These are phyloP conservation scores for Skeletonema marinoi DNA, from an alignment of 108 stramenopile species.

Conservation along the genomic window DNA sequence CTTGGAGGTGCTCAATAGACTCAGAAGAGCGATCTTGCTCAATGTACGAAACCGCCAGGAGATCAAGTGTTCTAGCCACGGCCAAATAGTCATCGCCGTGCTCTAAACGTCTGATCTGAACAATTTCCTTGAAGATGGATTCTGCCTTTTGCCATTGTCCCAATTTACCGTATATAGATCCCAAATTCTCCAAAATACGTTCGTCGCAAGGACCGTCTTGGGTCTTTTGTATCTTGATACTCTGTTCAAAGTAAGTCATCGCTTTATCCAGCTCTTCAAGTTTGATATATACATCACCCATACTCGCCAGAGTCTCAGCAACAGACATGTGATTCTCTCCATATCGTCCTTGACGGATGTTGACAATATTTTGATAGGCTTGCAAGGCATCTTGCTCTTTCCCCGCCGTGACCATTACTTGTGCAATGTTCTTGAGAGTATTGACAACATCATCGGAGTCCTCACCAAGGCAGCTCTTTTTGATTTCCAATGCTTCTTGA, in stretches of 20 bases:
- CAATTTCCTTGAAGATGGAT: constrained; percentile 39
- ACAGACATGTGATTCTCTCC: constrained; percentile 49
- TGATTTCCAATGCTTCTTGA: constrained; percentile 49
- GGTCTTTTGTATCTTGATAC: constrained; percentile 41
- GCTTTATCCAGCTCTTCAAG: constrained; percentile 43
- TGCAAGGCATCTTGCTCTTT: constrained; percentile 48
- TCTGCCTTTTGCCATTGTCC: constrained; percentile 55
- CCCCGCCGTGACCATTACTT: constrained; percentile 49
- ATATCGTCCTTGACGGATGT: constrained; percentile 39
- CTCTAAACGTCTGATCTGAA: constrained; percentile 25
- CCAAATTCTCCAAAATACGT: constrained; percentile 49
- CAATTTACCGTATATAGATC: constrained; percentile 50
- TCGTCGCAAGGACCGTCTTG: constrained; percentile 26
- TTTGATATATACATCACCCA: constrained; percentile 56
- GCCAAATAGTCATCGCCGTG: constrained; percentile 43
- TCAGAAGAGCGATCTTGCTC: constrained; percentile 48
- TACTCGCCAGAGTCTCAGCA: constrained; percentile 45
- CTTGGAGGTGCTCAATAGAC: constrained; percentile 46
- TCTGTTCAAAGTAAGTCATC: constrained; percentile 49
- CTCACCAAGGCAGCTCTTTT: constrained; percentile 44
- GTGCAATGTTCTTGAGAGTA: constrained; percentile 54
- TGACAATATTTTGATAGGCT: constrained; percentile 43
- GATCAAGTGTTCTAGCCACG: constrained; percentile 46
- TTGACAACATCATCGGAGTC: constrained; percentile 51
- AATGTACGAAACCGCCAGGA: constrained; percentile 49